A percentile compares a stretch with the other conserved stretches of the same genome.
These are phyloP conservation scores for Nasturtium officinale DNA, from an alignment of 345 rosid species.

Conservation along the genomic window DNA sequence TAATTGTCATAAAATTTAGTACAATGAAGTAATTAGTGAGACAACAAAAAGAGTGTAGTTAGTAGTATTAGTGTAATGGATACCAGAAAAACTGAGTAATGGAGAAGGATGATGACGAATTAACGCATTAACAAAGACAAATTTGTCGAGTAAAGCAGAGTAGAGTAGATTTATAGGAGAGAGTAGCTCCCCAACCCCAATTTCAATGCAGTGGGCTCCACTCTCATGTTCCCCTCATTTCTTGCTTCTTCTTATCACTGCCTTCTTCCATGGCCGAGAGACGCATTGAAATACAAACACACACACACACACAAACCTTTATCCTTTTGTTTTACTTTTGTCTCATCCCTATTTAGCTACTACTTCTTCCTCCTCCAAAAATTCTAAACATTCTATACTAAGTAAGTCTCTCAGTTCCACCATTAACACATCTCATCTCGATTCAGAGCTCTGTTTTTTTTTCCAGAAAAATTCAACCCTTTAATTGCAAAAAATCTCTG, in stretches of 20 bases:
- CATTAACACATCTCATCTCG: neutral
- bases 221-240: neutral
- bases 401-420: neutral
- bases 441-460: neutral
- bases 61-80: slow-evolving; percentile 1
- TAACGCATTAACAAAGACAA: slow-evolving; percentile 1
- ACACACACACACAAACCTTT: neutral
- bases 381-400: neutral
- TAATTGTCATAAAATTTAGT: neutral
- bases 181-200: slow-evolving; percentile 33
- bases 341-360: neutral
- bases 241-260: slow-evolving; percentile 15
- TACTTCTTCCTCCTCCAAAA: neutral
- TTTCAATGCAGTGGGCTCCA: slow-evolving; percentile 26
- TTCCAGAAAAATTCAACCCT: neutral
- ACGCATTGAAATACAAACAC: neutral
- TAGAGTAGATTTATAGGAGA: slow-evolving; percentile 13
- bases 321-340: neutral
- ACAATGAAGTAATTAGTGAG: neutral
- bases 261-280: neutral
- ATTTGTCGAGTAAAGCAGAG: neutral
- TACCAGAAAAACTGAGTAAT: slow-evolving; percentile 32
- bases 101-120: slow-evolving; percentile 22
- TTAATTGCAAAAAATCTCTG: neutral
- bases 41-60: slow-evolving; percentile 8